Evolutionary conservation across 2,329 filamentous ascomycete species (phyloP), one percentile per base, ranked within the genome.

Genomic region (Capronia coronata): DNA sequence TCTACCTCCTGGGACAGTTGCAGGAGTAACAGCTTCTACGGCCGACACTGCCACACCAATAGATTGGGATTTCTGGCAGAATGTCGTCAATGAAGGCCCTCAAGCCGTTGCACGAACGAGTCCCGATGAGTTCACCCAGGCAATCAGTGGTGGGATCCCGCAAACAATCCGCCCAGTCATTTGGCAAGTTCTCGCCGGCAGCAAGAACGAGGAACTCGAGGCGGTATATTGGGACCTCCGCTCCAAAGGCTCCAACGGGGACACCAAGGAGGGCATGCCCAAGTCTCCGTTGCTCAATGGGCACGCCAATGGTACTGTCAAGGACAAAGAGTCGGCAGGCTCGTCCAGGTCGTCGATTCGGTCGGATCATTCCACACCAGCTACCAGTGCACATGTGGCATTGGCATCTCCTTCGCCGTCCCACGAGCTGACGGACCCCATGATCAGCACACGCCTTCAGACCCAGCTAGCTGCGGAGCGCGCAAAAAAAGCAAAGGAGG

Each of bases 51-150:
- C 72, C 21, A 74, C 75, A 13, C 83, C 87, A 19, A 93, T 98
- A n/a, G 89, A 98, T 64, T 98, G 93, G 93, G 93, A 98, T 67
- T 72, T 98, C 32, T 98, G 93, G 93, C 91, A 98, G 65, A 82
- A 86, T 19, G 85, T 98, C 2, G 93, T 98, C 27, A 94, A 96
- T 59, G 87, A 96, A 70, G 93, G 93, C 0, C 89, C 90, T 13
- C 82, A 87, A 22, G 91, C 88, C 8, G 86, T 97, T 43, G 86
- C 87, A 9, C 82, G 87, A 52, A 89, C 88, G 2, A 95, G 89
- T 63, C 78, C 91, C 0, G 87, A 94, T 61, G 90, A 96, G 65
- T 73, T 98, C 49, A 95, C 91, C 64, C 81, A 78, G 58, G 90
- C 93, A 18, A 96, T 98, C 60, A 87, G 91, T 43, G 86, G 84